Evolutionary conservation across 345 rosid genomes (phyloP).

Genomic region (Acer saccharum): DNA sequence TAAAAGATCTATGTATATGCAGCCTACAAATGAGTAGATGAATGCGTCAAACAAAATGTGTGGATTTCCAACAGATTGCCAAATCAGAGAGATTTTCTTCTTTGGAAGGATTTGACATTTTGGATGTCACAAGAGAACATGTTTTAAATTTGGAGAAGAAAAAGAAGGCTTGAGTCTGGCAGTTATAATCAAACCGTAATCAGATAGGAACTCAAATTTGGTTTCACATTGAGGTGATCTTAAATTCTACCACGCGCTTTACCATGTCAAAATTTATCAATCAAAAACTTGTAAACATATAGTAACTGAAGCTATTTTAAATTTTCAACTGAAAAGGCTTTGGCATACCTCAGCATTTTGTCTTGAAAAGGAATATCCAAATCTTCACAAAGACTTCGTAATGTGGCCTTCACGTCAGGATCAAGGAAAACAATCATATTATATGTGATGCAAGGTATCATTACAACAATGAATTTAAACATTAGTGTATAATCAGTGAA

Average conservation of each 20-base stretch:
- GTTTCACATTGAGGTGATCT: not conserved
- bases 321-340: constrained; percentile 2
- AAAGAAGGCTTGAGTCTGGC: not conserved
- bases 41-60: not conserved
- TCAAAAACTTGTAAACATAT: not conserved
- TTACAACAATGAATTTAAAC: not conserved
- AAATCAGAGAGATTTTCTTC: not conserved
- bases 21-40: not conserved
- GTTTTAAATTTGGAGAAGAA: not conserved
- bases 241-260: constrained; percentile 1
- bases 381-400: constrained; percentile 76
- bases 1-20: not conserved
- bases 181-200: not conserved
- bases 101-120: not conserved
- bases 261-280: not conserved
- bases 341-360: constrained; percentile 72
- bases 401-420: constrained; percentile 52
- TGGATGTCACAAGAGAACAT: not conserved
- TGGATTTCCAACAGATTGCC: not conserved
- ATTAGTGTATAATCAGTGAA: not conserved
- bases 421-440: constrained; percentile 3
- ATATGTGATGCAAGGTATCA: not conserved
- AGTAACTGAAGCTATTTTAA: not conserved
- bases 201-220: not conserved
- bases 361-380: constrained; percentile 74